Evolutionary conservation across 139 green algal genomes (phyloP), one percentile per base, ranked within the genome.

Genomic region (Chlorella sp.): DNA sequence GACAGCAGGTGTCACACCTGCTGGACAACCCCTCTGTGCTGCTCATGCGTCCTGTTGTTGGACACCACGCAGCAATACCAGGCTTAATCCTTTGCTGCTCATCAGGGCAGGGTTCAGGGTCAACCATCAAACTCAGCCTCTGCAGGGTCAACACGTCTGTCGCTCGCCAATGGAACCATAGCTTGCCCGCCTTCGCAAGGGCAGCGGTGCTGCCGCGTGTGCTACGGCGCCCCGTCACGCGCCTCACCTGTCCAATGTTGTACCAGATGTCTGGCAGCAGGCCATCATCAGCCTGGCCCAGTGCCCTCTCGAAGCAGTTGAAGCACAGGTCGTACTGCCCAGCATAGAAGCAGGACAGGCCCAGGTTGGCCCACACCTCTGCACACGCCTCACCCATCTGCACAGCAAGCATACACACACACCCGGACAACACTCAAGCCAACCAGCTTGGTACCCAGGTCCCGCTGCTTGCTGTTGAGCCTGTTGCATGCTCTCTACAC

Each of bases 301-400:
- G 77, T 3, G 85, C 88, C 4, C 70, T 71, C 72, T 93, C 85
- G 69, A 93, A 92, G 77, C 88, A 93, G 62, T 74, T 62, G 35
- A 95, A 76, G 33, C 85, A 86, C 75, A 93, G 88, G 85, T 95
- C 90, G 72, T 91, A 69, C 82, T 93, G 90, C 5, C 76, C 85
- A 1, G 87, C 79, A 68, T 92, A 87, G 83, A 95, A 95, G 85
- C 90, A 93, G 74, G 86, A 93, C 35, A 95, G 82, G 0, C 86
- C 90, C 32, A 93, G 65, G 76, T 95, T 95, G 81, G 87, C 90
- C 88, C 86, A 93, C 61, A 93, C 75, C 82, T 93, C 90, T 22
- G 87, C 74, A 61, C 83, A 90, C 61, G 72, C 78, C 17, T 92
- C 87, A 3, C 90, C 89, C 84, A 92, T 91, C 82, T 92, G 84